A percentile compares a stretch with the other conserved stretches of the same genome.
Evolutionary conservation across 306 rosid species (phyloP).

Genomic region (Prunus campanulata): DNA sequence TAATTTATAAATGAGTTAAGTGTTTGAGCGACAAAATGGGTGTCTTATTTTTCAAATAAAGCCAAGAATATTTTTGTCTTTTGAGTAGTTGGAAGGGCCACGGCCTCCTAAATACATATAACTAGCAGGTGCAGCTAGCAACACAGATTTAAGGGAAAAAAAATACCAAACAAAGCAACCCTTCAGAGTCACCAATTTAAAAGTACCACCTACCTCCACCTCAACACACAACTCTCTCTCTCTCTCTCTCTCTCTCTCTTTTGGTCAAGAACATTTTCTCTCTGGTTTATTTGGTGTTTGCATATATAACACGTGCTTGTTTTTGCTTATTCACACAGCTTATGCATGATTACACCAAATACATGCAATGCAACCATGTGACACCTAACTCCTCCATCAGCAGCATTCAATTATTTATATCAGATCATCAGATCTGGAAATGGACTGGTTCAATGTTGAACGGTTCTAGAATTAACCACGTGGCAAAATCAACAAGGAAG

Average conservation of each 20-base stretch:
- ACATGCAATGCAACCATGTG: not conserved
- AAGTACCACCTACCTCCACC: constrained; percentile 33
- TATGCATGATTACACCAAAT: not conserved
- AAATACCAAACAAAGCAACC: constrained; percentile 27
- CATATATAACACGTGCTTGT: not conserved
- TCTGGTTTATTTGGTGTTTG: not conserved
- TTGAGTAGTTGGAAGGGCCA: constrained; percentile 16
- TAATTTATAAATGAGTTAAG: not conserved
- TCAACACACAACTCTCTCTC: not conserved
- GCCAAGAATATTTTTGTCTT: constrained; percentile 4
- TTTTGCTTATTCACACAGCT: not conserved
- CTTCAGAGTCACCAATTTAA: constrained; percentile 25
- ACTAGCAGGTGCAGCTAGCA: not conserved
- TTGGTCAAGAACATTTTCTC: no score
- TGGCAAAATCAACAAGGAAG: not conserved
- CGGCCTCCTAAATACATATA: not conserved
- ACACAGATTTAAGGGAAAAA: not conserved
- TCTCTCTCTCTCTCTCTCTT: no score
- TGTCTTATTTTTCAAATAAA: not conserved
- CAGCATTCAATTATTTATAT: not conserved
- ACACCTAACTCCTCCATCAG: not conserved
- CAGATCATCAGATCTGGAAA: not conserved
- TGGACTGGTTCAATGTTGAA: not conserved
- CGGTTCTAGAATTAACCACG: not conserved
- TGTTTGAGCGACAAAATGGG: no score